Evolutionary conservation across 495 filamentous ascomycete genomes (phyloP).

Genomic region (Aspergillus saccharolyticus): DNA sequence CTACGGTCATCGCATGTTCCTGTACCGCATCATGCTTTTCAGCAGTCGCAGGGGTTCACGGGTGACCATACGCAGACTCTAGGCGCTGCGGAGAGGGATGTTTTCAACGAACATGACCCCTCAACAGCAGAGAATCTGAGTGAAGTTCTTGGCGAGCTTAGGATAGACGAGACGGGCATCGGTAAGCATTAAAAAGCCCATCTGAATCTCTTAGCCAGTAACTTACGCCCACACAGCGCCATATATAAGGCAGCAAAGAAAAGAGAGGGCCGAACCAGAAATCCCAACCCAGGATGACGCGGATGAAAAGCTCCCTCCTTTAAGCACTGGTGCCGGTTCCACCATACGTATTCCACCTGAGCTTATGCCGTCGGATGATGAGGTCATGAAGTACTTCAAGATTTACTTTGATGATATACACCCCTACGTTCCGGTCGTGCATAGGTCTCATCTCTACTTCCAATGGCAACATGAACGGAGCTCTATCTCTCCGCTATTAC

Average conservation of each 20-base stretch:
- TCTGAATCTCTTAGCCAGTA: not conserved
- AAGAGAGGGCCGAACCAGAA: conserved; percentile 56
- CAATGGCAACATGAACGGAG: conserved; percentile 87
- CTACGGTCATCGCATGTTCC: conserved; percentile 54
- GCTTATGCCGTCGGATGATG: conserved; percentile 86
- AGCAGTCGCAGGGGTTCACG: conserved; percentile 46
- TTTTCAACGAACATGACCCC: conserved; percentile 51
- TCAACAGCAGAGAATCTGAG: conserved; percentile 68
- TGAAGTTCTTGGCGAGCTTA: conserved; percentile 77
- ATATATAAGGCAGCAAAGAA: conserved; percentile 77
- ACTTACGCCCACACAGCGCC: conserved; percentile 53
- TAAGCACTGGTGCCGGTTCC: conserved; percentile 59
- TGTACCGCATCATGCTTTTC: conserved; percentile 39
- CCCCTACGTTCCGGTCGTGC: conserved; percentile 92
- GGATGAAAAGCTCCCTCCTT: conserved; percentile 66
- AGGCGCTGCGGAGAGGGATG: conserved; percentile 32
- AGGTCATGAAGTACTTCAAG: conserved; percentile 79
- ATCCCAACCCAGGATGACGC: conserved; percentile 72
- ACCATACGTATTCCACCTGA: conserved; percentile 88
- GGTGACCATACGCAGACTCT: conserved; percentile 50
- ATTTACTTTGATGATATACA: conserved; percentile 92
- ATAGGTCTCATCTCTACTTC: conserved; percentile 76
- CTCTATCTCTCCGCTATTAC: conserved; percentile 82
- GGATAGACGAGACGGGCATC: conserved; percentile 81
- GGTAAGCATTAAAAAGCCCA: conserved; percentile 50